phyloP scores from a whole-genome alignment of 2,329 filamentous ascomycete species.

The Fusarium dimerum region DNA sequence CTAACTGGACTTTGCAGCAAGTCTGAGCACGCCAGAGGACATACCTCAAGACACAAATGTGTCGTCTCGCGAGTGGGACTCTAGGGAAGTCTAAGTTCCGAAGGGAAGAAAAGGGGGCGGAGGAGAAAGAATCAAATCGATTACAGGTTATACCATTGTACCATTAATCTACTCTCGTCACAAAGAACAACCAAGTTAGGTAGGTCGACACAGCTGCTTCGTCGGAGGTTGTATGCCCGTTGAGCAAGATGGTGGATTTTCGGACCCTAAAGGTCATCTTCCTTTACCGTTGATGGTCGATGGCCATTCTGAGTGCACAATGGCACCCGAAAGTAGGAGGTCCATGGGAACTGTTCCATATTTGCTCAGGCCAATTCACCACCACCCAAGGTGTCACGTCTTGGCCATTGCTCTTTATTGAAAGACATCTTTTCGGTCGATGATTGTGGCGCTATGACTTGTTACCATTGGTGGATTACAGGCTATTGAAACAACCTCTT shows the following conservation, averaged over 20 bases:
- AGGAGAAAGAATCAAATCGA: too few relatives aligned
- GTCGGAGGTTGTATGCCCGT: neutral
- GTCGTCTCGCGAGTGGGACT: conserved; percentile 6
- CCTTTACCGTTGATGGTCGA: too few relatives aligned
- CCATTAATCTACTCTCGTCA: too few relatives aligned
- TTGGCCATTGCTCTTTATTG: neutral
- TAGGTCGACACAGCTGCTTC: too few relatives aligned
- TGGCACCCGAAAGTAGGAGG: neutral
- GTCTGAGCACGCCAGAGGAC: neutral
- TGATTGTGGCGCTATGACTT: neutral
- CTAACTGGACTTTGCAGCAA: conserved; percentile 3
- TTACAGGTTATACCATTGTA: too few relatives aligned
- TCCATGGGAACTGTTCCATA: neutral
- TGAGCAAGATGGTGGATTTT: neutral
- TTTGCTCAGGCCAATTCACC: neutral
- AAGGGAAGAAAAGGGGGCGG: conserved; percentile 20
- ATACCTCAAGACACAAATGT: neutral
- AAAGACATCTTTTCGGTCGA: neutral
- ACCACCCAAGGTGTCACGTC: neutral
- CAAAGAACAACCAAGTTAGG: too few relatives aligned
- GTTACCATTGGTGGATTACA: neutral
- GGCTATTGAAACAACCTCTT: neutral
- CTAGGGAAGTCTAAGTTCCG: conserved; percentile 21
- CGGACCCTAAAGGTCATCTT: neutral
- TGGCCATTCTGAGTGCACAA: neutral